Conservation (phyloP, 371 early-diverging fungal genomes). For the Apophysomyces ossiformis region DNA sequence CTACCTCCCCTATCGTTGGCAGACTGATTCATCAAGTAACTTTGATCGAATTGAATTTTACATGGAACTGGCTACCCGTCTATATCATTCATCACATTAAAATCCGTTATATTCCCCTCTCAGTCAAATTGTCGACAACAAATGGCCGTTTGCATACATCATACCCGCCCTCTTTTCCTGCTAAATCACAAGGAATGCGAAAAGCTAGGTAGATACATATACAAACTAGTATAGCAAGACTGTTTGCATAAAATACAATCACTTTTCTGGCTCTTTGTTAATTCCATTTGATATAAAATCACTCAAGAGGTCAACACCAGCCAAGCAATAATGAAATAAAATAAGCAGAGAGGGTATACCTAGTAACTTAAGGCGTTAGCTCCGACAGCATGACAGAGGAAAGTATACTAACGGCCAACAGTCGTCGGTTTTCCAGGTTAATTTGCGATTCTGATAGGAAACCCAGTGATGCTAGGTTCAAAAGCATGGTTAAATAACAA, state of each 20-base stretch:
- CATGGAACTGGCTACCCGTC: slow-evolving; percentile 12
- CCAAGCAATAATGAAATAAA: slow-evolving; percentile 93
- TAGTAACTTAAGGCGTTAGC: slow-evolving; percentile 1
- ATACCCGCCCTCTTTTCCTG: background rate
- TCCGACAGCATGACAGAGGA: background rate
- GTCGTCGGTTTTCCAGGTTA: slow-evolving; percentile 77
- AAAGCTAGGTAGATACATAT: too few species aligned
- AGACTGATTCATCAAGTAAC: background rate
- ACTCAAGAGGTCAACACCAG: slow-evolving; percentile 75
- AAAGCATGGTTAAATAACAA: background rate
- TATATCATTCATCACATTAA: slow-evolving; percentile 15
- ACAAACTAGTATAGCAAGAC: too few species aligned
- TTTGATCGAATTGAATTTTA: slow-evolving; percentile 18
- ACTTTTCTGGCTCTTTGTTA: background rate
- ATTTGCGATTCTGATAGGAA: slow-evolving; percentile 78
- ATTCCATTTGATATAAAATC: background rate
- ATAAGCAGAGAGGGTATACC: slow-evolving; percentile 88
- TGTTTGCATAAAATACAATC: too few species aligned
- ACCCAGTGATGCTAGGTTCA: slow-evolving; percentile 77
- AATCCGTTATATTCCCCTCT: background rate
- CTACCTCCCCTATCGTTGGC: slow-evolving; percentile 10
- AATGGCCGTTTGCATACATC: too few species aligned
- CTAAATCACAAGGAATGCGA: background rate
- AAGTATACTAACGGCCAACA: slow-evolving; percentile 70
- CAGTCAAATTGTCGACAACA: too few species aligned